A percentile compares a stretch with the other conserved stretches of the same genome.
These are phyloP conservation scores for Rhodotorula sp. DNA, from an alignment of 1,284 basidiomycete species.

Conservation along the genomic window DNA sequence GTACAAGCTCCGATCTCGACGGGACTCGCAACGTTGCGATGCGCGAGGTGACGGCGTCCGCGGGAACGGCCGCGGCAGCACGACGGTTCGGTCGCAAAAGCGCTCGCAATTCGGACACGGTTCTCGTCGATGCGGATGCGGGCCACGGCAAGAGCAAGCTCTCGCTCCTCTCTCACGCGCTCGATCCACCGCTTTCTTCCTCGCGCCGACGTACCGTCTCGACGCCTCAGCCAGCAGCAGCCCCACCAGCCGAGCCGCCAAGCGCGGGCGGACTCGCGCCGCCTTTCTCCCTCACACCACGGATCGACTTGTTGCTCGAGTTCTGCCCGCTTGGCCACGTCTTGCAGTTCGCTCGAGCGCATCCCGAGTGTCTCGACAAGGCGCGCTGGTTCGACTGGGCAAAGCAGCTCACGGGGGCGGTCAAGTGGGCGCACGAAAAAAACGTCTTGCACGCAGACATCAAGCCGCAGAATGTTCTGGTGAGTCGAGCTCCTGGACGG, in stretches of 20 bases:
- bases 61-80: not conserved
- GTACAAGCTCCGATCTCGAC: not conserved
- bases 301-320: conserved; percentile 52
- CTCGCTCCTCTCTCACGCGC: conserved; percentile 17
- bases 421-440: conserved; percentile 52
- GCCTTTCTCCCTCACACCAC: conserved; percentile 13
- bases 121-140: not conserved
- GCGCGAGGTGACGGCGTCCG: too few species aligned
- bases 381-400: conserved; percentile 52
- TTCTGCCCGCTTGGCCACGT: conserved; percentile 51
- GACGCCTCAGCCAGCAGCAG: too few species aligned
- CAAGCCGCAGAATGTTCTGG: conserved; percentile 51
- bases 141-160: not conserved
- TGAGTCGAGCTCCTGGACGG: not conserved
- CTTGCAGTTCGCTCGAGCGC: conserved; percentile 49
- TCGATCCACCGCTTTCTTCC: conserved; percentile 26
- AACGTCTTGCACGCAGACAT: conserved; percentile 55
- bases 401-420: conserved; percentile 49
- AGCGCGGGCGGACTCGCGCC: conserved; percentile 3
- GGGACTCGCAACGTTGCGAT: too few species aligned
- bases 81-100: not conserved
- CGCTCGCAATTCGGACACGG: conserved; percentile 8
- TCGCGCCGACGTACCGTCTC: conserved; percentile 7
- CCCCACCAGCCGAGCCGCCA: conserved; percentile 9
- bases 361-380: conserved; percentile 48